A percentile compares a stretch with the other conserved stretches of the same genome.
These are phyloP conservation scores for Gynandropsis gynandra DNA, from an alignment of 345 rosid species.

Conservation along the genomic window DNA sequence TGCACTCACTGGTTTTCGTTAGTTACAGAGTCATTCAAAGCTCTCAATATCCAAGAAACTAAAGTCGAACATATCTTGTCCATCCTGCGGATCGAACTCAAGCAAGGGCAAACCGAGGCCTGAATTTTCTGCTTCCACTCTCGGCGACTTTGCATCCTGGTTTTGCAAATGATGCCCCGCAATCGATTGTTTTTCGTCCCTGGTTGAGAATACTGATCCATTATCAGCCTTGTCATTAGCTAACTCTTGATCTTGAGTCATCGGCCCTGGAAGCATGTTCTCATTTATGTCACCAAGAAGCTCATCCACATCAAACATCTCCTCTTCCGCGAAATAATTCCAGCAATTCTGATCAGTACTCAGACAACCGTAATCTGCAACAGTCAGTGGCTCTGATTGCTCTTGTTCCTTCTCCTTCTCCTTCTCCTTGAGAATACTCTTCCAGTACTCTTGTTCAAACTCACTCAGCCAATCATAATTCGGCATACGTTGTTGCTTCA, in stretches of 20 bases:
- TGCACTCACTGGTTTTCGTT: no score
- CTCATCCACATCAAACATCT: constrained; percentile 38
- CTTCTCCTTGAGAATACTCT: neutral
- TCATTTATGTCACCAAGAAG: constrained; percentile 32
- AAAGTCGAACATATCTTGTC: constrained; percentile 14
- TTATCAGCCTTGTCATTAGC: neutral
- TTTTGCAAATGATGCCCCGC: neutral
- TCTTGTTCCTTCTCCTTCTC: constrained; percentile 11
- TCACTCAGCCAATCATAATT: constrained; percentile 15
- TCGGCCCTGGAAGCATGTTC: constrained; percentile 6
- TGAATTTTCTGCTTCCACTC: no score
- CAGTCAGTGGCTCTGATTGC: neutral
- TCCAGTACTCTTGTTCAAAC: constrained; percentile 11
- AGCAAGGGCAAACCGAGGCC: constrained; percentile 15
- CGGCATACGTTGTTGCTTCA: neutral
- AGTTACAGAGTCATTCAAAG: no score
- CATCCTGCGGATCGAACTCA: constrained; percentile 23
- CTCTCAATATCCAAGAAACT: constrained; percentile 5
- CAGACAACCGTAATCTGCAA: constrained; percentile 1
- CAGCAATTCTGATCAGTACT: constrained; percentile 5
- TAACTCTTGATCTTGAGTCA: neutral
- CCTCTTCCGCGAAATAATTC: constrained; percentile 5
- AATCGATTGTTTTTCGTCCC: neutral
- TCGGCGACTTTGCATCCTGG: neutral
- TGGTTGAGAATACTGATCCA: neutral